Percentiles rank a stretch among this genome's conserved stretches.
phyloP scores from a whole-genome alignment of 2,329 filamentous ascomycete species.

The Beauveria varroae region DNA sequence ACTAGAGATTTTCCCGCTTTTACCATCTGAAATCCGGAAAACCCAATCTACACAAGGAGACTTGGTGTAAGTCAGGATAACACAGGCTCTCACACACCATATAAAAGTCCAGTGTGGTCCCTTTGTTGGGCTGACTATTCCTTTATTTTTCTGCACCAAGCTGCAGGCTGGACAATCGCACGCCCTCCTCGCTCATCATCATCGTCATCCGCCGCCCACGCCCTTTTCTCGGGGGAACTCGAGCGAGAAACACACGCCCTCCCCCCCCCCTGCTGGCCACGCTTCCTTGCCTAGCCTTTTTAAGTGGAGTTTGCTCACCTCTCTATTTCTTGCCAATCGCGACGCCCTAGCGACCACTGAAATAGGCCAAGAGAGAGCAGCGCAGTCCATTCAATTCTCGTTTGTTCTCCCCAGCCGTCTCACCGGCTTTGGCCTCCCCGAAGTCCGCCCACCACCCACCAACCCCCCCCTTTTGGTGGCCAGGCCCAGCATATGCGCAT shows the following conservation, averaged over 20 bases:
- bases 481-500: neutral
- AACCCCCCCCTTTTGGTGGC: neutral
- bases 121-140: neutral
- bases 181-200: neutral
- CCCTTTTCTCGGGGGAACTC: neutral
- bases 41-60: neutral
- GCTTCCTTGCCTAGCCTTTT: no score
- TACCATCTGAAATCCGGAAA: neutral
- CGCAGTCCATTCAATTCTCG: neutral
- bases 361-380: neutral
- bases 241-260: neutral
- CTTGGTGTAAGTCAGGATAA: neutral
- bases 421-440: slow-evolving; percentile 1
- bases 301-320: no score
- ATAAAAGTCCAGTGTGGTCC: neutral
- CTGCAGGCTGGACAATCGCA: neutral
- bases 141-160: neutral
- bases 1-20: neutral
- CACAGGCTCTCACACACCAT: neutral
- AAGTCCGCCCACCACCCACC: slow-evolving; percentile 6
- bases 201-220: neutral
- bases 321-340: no score
- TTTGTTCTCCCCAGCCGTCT: neutral
- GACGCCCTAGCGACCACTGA: neutral
- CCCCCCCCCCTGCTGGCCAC: neutral